Percentiles rank a stretch among this genome's conserved stretches.
Conservation (phyloP, 192 early-diverging fungal genomes). For the Podochytrium sp. region DNA sequence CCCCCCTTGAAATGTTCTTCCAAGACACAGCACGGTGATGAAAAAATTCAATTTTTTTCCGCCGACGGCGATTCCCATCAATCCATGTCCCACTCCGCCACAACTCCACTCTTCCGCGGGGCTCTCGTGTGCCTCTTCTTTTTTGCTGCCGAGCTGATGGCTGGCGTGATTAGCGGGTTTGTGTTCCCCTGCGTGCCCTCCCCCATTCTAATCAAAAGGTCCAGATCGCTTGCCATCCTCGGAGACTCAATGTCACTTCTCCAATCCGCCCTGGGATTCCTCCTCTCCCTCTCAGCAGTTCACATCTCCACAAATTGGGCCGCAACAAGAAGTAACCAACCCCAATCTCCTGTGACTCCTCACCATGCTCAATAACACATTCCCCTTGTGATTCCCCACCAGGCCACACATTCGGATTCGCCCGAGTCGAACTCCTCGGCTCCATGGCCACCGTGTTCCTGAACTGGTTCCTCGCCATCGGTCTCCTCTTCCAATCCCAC, state of each 20-base stretch:
- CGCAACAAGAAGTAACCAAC: neutral
- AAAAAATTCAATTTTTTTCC: too few relatives aligned
- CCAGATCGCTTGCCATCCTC: conserved; percentile 62
- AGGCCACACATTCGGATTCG: conserved; percentile 68
- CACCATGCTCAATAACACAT: conserved; percentile 42
- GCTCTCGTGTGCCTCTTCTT: conserved; percentile 50
- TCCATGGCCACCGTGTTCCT: neutral
- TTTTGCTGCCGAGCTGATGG: conserved; percentile 62
- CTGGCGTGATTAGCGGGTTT: conserved; percentile 50
- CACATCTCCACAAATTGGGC: conserved; percentile 23
- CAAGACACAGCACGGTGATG: too few relatives aligned
- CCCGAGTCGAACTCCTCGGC: conserved; percentile 73
- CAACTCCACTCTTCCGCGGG: neutral
- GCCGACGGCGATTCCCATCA: too few relatives aligned
- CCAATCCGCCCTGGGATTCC: conserved; percentile 67
- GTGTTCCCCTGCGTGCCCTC: too few relatives aligned
- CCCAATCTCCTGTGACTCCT: neutral
- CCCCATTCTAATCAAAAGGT: neutral
- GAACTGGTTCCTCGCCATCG: conserved; percentile 13
- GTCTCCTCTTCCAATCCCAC: conserved; percentile 65
- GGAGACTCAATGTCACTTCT: conserved; percentile 71
- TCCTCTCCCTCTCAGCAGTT: conserved; percentile 64
- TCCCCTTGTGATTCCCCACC: too few relatives aligned
- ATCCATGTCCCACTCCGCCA: too few relatives aligned
- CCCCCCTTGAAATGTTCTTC: too few relatives aligned